Evolutionary conservation across 2,329 filamentous ascomycete species (phyloP), one percentile per base, ranked within the genome.

Genomic region (Fusarium avenaceum): DNA sequence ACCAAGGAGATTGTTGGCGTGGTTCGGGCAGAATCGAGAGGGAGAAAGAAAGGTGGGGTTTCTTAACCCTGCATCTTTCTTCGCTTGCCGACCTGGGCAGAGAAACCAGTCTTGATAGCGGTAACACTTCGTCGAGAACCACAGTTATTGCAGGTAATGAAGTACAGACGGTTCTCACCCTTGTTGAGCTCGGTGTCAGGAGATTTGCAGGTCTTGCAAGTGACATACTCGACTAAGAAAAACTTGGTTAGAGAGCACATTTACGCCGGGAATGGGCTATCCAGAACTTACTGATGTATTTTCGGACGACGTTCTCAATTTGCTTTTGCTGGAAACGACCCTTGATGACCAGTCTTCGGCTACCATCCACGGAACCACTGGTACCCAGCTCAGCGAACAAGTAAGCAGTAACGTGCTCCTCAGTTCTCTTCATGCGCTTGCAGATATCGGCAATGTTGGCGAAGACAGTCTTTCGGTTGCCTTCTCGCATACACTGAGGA

Each of bases 71-170:
- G 89, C 85, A 94, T 92, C 89, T 96, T 96, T 87, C 90, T 96
- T 88, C 96, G 92, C 92, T 97, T 97, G 81, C 96, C 96, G 81
- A 99, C 92, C 84, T 98, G 96, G 81, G 96, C 96, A 77, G 94
- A 96, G 94, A 99, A 99, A 94, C 96, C 96, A 66, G 94, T 97
- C 90, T 99, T 99, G 91, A 99, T 99, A 73, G 96, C 94, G 64
- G 93, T 93, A 79, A 98, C 95, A 77, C 90, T 94, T 79, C 94
- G 91, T 82, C 95, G 87, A 52, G 89, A 92, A 69, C 90, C 90
- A 76, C 91, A 93, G 61, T 90, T 91, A 79, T 82, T 97, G 89
- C 95, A 97, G 63, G 94, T 97, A 78, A 99, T 94, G 86, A 98
- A 99, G 86, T 97, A 97, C 70, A 99, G 87, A 85, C 96, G 92